Evolutionary conservation across 1,139 yeast genomes (phyloP), one percentile per base, ranked within the genome.

Genomic region (Sugiyamaella novakii): DNA sequence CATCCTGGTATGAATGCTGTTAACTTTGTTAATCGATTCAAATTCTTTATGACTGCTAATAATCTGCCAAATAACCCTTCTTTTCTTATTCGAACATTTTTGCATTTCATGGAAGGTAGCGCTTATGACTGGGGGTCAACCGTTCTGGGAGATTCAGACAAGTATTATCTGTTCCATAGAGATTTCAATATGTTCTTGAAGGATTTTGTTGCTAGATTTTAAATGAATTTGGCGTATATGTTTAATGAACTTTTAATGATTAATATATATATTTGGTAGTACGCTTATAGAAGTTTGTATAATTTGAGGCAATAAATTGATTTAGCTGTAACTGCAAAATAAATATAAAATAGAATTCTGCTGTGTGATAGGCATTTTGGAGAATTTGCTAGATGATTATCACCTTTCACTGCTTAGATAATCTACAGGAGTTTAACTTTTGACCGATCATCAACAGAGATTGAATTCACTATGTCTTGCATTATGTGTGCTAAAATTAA

Each of bases 1-100:
- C 36, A 41, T 14, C 50, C 50, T 19, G 50, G 50, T 8, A 41
- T 47, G 50, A 25, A 42, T 29, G 12, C 50, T 7, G 25, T 21
- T 15, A 17, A 10, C 2, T 47, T 47, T 36, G 50, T 36, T 10
- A 19, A 24, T 11, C 43, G 42, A 5, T 41, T 47, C 34, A 35
- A 25, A 28, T 30, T 41, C 28, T 47, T 47, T 27, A 21, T 47
- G 17, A n/a, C 42, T 28, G 39, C 36, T 3, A 42, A 41, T 19
- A 37, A 39, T 15, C 24, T 47, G 14, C 46, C 46, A 12, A 29
- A 42, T 24, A 38, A 47, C 7, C 36, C 50, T 10, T 5, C 43
- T 3, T 41, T 29, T 28, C 46, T 41, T 3, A 47, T 47, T n/a
- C 42, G 46, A 10, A 36, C 36, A 7, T 47, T 47, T 27, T 18